A percentile compares a stretch with the other conserved stretches of the same genome.
Conservation (phyloP, 495 filamentous ascomycete genomes). For the Lophium mytilinum region DNA sequence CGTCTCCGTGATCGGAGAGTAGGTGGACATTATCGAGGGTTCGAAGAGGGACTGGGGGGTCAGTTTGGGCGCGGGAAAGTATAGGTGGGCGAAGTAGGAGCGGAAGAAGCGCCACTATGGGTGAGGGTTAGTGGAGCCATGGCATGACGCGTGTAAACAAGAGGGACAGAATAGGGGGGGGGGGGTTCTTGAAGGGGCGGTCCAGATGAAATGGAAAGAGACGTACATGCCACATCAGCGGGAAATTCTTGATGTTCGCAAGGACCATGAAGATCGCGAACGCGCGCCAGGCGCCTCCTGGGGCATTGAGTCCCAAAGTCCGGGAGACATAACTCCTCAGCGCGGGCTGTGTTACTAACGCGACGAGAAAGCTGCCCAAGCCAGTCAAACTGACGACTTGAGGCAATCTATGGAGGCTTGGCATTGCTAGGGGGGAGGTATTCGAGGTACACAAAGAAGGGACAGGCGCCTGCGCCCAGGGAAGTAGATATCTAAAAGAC, state of each 20-base stretch:
- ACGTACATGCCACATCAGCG: conserved; percentile 68
- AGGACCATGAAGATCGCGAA: conserved; percentile 48
- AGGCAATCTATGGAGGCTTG: not conserved
- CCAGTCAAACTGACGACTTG: conserved; percentile 1
- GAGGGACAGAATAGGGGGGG: not conserved
- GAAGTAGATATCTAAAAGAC: too few species aligned
- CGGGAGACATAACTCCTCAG: conserved; percentile 4
- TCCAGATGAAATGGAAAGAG: not conserved
- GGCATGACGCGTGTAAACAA: not conserved
- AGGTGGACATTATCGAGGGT: conserved; percentile 51
- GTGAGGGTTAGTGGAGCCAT: not conserved
- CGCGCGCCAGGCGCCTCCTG: conserved; percentile 41
- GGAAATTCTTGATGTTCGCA: conserved; percentile 63
- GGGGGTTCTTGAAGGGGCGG: not conserved
- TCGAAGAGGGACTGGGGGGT: conserved; percentile 50
- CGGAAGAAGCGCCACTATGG: conserved; percentile 47
- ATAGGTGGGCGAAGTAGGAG: conserved; percentile 52
- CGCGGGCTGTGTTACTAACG: conserved; percentile 8
- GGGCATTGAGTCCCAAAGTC: conserved; percentile 10
- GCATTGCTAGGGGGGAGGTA: not conserved
- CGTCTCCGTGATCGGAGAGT: conserved; percentile 56
- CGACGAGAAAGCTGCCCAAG: conserved; percentile 1
- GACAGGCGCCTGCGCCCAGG: too few species aligned
- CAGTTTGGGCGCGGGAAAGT: conserved; percentile 41
- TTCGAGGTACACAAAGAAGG: too few species aligned